Evolutionary conservation across 2,329 filamentous ascomycete genomes (phyloP), one percentile per base, ranked within the genome.

Genomic region (Paecilomyces sp.): DNA sequence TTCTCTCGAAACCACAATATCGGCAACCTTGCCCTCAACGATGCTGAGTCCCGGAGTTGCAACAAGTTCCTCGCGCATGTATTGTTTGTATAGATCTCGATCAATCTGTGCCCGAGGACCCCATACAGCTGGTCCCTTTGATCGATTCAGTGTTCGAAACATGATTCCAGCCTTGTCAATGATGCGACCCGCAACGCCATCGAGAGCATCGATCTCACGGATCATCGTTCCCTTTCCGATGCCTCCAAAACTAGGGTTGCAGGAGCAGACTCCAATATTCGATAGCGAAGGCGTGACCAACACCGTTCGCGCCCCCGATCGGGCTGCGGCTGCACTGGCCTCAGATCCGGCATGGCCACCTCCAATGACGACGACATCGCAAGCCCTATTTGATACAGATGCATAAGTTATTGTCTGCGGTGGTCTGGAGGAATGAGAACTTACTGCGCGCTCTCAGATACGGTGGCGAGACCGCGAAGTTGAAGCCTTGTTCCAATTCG

Each of bases 201-300:
- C 94, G 61, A 99, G 81, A 0, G 94, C 94, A 78, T 99, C 94
- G 33, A 99, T 88, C 76, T 99, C 94, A 51, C 93, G 88, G 56
- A 99, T 80, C 80, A 99, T 97, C 9, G 91, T 97, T 15, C 94
- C 94, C 74, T 99, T 99, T 53, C 94, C 94, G 67, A 99, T 97
- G n/a, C 94, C 94, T 47, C 94, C 94, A 71, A 99, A 96, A 64
- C 91, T 96, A 1, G 93, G 93, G 73, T 97, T 97, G 78, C 93
- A 97, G 36, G 92, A 97, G 78, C 93, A 97, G 31, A 94, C 91
- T 58, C 93, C 93, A 22, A 97, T 86, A 67, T 97, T 96, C 61
- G 92, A 88, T 60, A 91, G 76, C 61, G 89, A 91, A 1, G 93
- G 94, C 1, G 94, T 99, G 55, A 99, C 82, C 65, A 99, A 84